These are phyloP conservation scores for Cladosporium velox DNA, from an alignment of 2,329 filamentous ascomycete genomes.

Conservation along the genomic window DNA sequence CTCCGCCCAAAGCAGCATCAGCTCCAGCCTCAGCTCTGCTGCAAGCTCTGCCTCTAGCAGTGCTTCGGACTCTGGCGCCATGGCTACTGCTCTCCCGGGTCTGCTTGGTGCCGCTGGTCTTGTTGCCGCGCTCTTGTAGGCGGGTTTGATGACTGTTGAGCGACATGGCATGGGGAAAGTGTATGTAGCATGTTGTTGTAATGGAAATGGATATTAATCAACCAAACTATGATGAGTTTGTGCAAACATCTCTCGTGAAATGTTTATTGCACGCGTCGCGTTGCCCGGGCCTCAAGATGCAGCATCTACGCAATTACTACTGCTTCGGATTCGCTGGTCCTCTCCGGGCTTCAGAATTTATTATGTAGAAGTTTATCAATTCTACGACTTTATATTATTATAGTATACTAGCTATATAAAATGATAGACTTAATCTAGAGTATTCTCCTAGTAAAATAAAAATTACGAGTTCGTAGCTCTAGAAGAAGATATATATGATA, in stretches of 20 bases:
- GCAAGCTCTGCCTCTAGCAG: constrained; percentile 9
- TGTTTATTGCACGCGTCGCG: neutral
- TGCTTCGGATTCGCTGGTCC: too few species aligned
- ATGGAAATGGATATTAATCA: neutral
- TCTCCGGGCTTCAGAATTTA: too few species aligned
- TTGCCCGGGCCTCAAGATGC: neutral
- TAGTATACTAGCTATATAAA: too few species aligned
- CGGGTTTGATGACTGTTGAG: neutral
- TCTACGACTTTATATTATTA: too few species aligned
- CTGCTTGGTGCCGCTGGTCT: constrained; percentile 7
- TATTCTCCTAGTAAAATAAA: too few species aligned
- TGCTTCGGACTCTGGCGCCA: neutral
- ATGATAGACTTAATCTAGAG: too few species aligned
- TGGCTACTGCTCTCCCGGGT: constrained; percentile 9
- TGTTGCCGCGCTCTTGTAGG: constrained; percentile 8
- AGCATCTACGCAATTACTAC: too few species aligned
- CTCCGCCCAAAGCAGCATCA: neutral
- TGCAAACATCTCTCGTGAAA: neutral
- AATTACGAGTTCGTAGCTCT: too few species aligned
- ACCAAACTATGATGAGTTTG: neutral
- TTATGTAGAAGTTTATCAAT: too few species aligned
- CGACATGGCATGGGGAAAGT: neutral
- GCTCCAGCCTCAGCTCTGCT: constrained; percentile 1
- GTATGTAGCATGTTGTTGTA: neutral
- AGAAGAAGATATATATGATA: too few species aligned